Evolutionary conservation across 2,329 filamentous ascomycete species (phyloP).

Genomic region (Calonectria montana): DNA sequence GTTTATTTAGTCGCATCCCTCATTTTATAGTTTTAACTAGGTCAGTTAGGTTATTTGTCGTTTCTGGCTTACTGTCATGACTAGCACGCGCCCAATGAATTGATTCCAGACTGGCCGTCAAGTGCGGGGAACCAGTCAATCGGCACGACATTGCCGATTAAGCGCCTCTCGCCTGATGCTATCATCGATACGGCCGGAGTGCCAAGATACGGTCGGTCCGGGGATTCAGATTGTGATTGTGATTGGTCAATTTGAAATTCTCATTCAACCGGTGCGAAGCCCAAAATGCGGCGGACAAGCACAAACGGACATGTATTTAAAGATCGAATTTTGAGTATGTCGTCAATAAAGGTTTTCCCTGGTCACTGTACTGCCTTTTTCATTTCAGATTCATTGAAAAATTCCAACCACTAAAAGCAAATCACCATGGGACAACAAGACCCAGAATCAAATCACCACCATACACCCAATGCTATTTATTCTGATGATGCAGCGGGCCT

Average conservation of each 20-base stretch:
- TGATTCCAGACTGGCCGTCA: neutral
- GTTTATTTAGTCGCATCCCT: neutral
- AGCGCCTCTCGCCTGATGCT: neutral
- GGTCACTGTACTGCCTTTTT: neutral
- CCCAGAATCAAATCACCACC: neutral
- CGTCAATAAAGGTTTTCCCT: neutral
- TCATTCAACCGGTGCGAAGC: neutral
- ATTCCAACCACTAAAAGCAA: neutral
- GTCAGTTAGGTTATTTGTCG: neutral
- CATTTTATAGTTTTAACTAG: neutral
- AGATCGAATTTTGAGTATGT: neutral
- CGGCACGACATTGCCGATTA: neutral
- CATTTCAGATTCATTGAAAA: neutral
- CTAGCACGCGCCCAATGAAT: too few relatives aligned
- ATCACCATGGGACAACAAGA: neutral
- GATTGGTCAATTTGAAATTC: neutral
- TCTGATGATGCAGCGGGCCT: slow-evolving; percentile 11
- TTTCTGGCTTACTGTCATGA: neutral
- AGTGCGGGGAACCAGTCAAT: neutral
- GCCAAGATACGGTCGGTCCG: neutral
- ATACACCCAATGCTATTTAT: neutral
- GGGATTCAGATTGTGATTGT: neutral
- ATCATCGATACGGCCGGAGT: neutral
- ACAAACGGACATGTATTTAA: neutral
- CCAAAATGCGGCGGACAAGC: neutral